Evolutionary conservation across 2,329 filamentous ascomycete genomes (phyloP), one percentile per base, ranked within the genome.

Genomic region (Trichoderma sp.): DNA sequence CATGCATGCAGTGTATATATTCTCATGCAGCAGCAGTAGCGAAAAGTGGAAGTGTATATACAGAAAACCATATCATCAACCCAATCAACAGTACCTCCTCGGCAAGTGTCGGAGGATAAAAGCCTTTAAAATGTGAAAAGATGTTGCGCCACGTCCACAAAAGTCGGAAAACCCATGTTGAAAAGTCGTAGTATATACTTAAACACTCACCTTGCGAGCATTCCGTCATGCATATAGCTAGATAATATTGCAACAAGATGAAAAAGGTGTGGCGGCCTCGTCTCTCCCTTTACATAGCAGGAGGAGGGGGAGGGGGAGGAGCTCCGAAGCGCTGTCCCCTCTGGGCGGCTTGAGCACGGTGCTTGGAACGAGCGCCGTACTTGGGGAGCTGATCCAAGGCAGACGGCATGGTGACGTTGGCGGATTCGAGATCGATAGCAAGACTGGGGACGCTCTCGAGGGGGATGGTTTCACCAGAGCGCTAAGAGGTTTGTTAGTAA

Each of bases 351-450:
- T 56, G 24, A 11, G 61, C 68, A 53, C 61, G 31, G 65, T 68
- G 69, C 57, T 27, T 68, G 8, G 40, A 49, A 52, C 69, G 52
- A 21, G 71, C 58, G 29, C 73, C 75, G 52, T 75, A 76, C 35
- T 63, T 73, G 37, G 79, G 79, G 8, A 81, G 75, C 57, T 76
- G 71, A 40, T 74, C 71, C 11, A 75, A 58, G 5, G 73, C 72
- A 7, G 67, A 67, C 29, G 77, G 70, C 59, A 73, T 74, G 19
- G 73, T 76, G 61, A 76, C 74, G 6, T 75, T 68, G 70, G 79
- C 76, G 37, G 77, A 74, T 68, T 81, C 77, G 19, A 83, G 71
- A 7, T 78, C 75, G 35, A 83, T 59, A 66, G 77, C 73, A 62
- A 83, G 76, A 70, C 81, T 82, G 27, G 79, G 74, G 10, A 77